Percentiles rank a stretch among this genome's conserved stretches.
Conservation (phyloP, 116 monocot genomes). For the Papilionanthe hybrid region DNA sequence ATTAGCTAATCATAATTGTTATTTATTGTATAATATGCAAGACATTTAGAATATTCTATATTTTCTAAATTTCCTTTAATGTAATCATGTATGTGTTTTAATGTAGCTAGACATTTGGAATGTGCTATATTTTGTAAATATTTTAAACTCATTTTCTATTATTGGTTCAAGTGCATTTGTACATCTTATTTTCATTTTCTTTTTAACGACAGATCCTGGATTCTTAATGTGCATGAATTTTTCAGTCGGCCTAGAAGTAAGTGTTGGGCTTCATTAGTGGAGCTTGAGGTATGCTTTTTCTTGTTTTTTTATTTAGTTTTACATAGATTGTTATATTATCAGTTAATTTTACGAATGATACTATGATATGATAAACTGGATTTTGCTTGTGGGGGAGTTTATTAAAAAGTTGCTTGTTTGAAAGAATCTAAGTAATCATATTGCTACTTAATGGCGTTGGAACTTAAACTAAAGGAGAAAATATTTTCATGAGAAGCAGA, state of each 20-base stretch:
- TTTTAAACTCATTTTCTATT: not conserved
- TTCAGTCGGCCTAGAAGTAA: slow-evolving; percentile 28
- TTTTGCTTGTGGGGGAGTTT: not conserved
- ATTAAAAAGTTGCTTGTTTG: not conserved
- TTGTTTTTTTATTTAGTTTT: not conserved
- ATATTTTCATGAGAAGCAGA: not conserved
- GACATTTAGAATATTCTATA: too few relatives aligned
- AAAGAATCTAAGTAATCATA: not conserved
- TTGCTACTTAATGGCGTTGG: not conserved
- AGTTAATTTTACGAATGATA: not conserved
- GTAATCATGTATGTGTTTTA: too few relatives aligned
- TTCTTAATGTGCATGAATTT: slow-evolving; percentile 31
- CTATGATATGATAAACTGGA: not conserved
- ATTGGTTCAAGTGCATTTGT: not conserved
- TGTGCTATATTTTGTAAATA: not conserved
- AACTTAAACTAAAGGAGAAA: not conserved
- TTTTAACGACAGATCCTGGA: slow-evolving; percentile 40
- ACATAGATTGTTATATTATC: not conserved
- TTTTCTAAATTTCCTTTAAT: too few relatives aligned
- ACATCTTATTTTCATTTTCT: slow-evolving; percentile 9
- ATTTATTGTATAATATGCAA: not conserved
- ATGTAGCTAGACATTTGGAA: too few relatives aligned
- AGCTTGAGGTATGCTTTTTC: slow-evolving; percentile 30
- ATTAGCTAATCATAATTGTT: not conserved
- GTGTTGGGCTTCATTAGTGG: slow-evolving; percentile 38